Percentiles rank a stretch among this genome's conserved stretches.
These are phyloP conservation scores for Capsella rubella DNA, from an alignment of 441 rosid species.

Conservation along the genomic window DNA sequence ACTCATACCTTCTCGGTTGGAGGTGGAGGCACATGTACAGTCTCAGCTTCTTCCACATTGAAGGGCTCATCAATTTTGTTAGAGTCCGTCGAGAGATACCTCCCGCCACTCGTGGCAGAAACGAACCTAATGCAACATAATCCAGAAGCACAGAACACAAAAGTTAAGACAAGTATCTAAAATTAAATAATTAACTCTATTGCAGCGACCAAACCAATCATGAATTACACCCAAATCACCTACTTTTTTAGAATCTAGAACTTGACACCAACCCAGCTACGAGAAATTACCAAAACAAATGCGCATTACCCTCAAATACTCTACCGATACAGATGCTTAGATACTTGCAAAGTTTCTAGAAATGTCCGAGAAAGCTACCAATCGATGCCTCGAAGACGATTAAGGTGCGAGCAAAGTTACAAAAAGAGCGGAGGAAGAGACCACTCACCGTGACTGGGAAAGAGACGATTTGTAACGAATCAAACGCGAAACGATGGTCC, in stretches of 20 bases:
- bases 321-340: slow-evolving; percentile 12
- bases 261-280: slow-evolving; percentile 9
- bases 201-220: not conserved
- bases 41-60: slow-evolving; percentile 91
- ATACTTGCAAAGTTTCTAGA: not conserved
- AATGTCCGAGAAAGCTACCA: not conserved
- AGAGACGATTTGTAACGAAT: slow-evolving; percentile 54
- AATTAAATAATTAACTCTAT: not conserved
- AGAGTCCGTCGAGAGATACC: slow-evolving; percentile 72
- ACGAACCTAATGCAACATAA: slow-evolving; percentile 48
- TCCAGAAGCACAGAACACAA: not conserved
- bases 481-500: slow-evolving; percentile 63
- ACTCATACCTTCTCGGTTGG: slow-evolving; percentile 70
- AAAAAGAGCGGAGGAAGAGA: not conserved
- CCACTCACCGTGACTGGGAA: slow-evolving; percentile 55
- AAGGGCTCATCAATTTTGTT: slow-evolving; percentile 69
- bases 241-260: slow-evolving; percentile 8
- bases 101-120: slow-evolving; percentile 50
- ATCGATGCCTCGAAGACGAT: slow-evolving; percentile 1
- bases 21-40: slow-evolving; percentile 80
- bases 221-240: not conserved
- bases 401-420: not conserved
- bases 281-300: slow-evolving; percentile 5
- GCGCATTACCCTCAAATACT: slow-evolving; percentile 7
- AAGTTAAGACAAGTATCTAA: not conserved